Percentiles rank a stretch among this genome's conserved stretches.
phyloP scores from a whole-genome alignment of 225 moss, liverwort and hornwort species.

The Physcomitrium patens region DNA sequence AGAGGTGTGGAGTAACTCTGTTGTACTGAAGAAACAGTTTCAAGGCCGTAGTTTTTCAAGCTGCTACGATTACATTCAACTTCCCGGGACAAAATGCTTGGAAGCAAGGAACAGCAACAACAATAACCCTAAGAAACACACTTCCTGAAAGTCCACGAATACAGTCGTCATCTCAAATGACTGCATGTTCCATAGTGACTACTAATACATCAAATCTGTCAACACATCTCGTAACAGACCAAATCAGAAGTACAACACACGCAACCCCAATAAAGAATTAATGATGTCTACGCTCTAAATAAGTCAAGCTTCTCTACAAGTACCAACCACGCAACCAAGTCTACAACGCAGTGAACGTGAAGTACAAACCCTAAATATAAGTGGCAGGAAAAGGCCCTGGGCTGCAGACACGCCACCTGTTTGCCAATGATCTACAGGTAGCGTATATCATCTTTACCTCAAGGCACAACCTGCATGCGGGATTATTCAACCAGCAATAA shows the following conservation, averaged over 20 bases:
- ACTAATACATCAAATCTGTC: conserved; percentile 32
- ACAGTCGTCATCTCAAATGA: conserved; percentile 23
- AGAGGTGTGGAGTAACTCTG: too few species aligned
- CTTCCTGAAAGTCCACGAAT: too few species aligned
- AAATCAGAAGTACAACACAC: conserved; percentile 40
- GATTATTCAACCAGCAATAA: neutral
- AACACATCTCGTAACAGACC: conserved; percentile 27
- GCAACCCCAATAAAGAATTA: conserved; percentile 45
- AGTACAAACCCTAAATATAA: conserved; percentile 10
- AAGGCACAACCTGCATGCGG: conserved; percentile 16
- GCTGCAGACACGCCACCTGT: conserved; percentile 1
- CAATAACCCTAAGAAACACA: too few species aligned
- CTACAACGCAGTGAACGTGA: conserved; percentile 11
- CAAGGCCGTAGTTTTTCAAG: too few species aligned
- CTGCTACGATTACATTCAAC: too few species aligned
- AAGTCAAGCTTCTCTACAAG: conserved; percentile 1
- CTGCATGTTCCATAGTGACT: conserved; percentile 9
- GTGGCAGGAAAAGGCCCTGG: neutral
- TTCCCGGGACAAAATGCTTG: too few species aligned
- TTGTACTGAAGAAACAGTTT: too few species aligned
- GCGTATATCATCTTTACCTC: conserved; percentile 15
- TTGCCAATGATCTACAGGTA: conserved; percentile 29
- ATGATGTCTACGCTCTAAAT: conserved; percentile 22
- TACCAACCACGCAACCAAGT: neutral
- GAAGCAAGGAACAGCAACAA: conserved; percentile 2